Conservation (phyloP, 2,329 filamentous ascomycete species). For the Botrytis fabae region DNA sequence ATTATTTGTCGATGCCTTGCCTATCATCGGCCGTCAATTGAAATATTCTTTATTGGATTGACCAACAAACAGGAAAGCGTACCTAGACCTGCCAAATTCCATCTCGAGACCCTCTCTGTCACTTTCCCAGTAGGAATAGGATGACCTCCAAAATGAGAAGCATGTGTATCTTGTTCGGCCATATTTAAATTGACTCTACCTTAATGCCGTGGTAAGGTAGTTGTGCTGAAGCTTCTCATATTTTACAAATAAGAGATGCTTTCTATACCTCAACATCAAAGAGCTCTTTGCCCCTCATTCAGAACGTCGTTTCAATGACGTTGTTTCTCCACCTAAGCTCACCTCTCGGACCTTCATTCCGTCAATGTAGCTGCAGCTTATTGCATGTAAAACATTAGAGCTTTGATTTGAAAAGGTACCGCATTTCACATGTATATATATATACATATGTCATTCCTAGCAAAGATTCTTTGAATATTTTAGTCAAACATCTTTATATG, state of each 20-base stretch:
- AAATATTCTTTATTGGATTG: background rate
- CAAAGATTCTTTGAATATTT: no score
- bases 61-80: background rate
- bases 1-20: conserved; percentile 17
- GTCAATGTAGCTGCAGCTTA: background rate
- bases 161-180: conserved; percentile 22
- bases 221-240: background rate
- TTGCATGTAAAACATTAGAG: background rate
- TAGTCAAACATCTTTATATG: background rate
- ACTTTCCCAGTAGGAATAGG: conserved; percentile 14
- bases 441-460: background rate
- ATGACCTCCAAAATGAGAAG: conserved; percentile 23
- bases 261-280: background rate
- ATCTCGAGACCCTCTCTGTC: background rate
- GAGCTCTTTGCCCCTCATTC: background rate
- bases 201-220: background rate
- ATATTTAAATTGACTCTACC: background rate
- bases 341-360: conserved; percentile 4
- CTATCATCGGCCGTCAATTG: background rate
- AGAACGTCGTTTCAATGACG: background rate
- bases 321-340: background rate
- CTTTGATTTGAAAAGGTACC: background rate
- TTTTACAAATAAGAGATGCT: background rate
- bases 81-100: conserved; percentile 15
- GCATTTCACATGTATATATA: no score